phyloP scores from a whole-genome alignment of 768 basidiomycete genomes.

The Mycena venus region DNA sequence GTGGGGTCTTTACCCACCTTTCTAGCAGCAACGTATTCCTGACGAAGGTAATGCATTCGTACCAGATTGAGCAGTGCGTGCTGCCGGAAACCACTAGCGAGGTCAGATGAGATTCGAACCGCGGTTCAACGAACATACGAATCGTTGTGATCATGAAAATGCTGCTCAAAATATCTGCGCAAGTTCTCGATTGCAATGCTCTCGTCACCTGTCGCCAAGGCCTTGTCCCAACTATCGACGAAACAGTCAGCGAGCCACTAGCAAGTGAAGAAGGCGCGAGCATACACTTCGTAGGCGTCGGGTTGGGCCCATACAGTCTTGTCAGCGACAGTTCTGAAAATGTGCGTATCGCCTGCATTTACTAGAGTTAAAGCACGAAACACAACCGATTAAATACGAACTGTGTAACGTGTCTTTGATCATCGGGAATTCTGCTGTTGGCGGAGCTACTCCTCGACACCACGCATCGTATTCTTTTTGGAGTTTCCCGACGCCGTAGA shows the following conservation, averaged over 20 bases:
- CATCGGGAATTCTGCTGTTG: slow-evolving; percentile 60
- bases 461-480: slow-evolving; percentile 77
- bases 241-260: background rate
- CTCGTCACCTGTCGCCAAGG: slow-evolving; percentile 75
- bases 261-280: background rate
- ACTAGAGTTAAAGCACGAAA: background rate
- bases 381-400: slow-evolving; percentile 34
- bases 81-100: slow-evolving; percentile 78
- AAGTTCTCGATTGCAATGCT: slow-evolving; percentile 78
- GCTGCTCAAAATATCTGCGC: slow-evolving; percentile 87
- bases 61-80: slow-evolving; percentile 85
- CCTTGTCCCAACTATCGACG: slow-evolving; percentile 74
- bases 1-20: slow-evolving; percentile 46
- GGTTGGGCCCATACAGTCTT: slow-evolving; percentile 75
- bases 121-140: slow-evolving; percentile 65
- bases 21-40: slow-evolving; percentile 76
- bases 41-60: slow-evolving; percentile 80
- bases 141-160: slow-evolving; percentile 84
- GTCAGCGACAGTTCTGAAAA: slow-evolving; percentile 77
- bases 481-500: slow-evolving; percentile 75
- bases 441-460: slow-evolving; percentile 62
- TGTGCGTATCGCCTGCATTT: slow-evolving; percentile 57
- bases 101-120: background rate
- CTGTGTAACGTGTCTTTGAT: slow-evolving; percentile 69
- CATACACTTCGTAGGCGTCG: slow-evolving; percentile 72